Conservation (phyloP, 306 rosid species). For the Lagenaria siceraria region DNA sequence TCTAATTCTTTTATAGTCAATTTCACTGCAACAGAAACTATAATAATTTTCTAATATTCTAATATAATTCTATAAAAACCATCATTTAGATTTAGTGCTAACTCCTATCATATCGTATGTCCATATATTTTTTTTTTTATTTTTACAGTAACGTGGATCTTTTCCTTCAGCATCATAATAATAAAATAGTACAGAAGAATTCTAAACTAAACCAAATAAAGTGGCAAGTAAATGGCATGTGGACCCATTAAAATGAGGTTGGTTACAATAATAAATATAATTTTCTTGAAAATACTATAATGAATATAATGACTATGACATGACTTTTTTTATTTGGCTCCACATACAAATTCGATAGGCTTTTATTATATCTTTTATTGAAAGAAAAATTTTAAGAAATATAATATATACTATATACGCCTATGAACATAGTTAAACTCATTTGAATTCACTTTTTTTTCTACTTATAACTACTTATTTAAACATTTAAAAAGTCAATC, state of each 20-base stretch:
- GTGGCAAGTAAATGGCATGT: background rate
- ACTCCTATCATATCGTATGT: background rate
- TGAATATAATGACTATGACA: background rate
- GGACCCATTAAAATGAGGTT: background rate
- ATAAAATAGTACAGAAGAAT: background rate
- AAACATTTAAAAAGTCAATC: no score
- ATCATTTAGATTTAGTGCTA: background rate
- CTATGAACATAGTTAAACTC: no score
- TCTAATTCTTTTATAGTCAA: background rate
- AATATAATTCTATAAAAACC: background rate
- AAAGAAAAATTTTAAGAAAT: no score
- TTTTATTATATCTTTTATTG: no score
- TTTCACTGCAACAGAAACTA: background rate
- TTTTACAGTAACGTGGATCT: background rate
- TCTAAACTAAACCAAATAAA: background rate
- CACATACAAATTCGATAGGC: background rate
- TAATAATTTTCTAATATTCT: background rate
- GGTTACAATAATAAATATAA: background rate
- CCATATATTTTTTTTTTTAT: background rate
- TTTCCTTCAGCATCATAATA: background rate
- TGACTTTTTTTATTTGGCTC: background rate
- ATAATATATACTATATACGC: no score
- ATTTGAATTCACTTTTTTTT: no score
- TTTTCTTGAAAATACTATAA: background rate
- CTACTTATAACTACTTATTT: no score